Percentiles rank a stretch among this genome's conserved stretches.
These are phyloP conservation scores for Jaapia argillacea DNA, from an alignment of 768 basidiomycete species.

Conservation along the genomic window DNA sequence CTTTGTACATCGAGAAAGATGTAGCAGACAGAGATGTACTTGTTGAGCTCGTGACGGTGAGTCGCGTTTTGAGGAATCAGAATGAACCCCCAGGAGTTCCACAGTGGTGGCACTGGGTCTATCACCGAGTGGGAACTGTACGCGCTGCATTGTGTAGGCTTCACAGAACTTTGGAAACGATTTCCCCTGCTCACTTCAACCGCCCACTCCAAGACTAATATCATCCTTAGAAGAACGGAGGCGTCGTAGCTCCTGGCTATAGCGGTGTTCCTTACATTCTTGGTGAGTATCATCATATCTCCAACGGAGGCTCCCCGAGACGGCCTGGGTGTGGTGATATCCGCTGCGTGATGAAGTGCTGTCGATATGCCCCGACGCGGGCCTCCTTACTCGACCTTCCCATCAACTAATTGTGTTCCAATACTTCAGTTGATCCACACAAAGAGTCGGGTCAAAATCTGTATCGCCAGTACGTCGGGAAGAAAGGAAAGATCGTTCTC, in stretches of 20 bases:
- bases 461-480: constrained; percentile 68
- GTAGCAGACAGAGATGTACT: constrained; percentile 60
- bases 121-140: too few relatives aligned
- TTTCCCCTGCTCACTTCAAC: too few relatives aligned
- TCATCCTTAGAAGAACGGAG: constrained; percentile 82
- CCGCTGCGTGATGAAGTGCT: too few relatives aligned
- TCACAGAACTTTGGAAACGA: too few relatives aligned
- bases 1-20: constrained; percentile 74
- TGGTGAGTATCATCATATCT: constrained; percentile 33
- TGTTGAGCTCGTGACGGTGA: constrained; percentile 54
- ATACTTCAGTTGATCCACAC: constrained; percentile 57
- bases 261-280: constrained; percentile 75
- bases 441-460: constrained; percentile 75
- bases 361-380: too few relatives aligned
- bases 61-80: constrained; percentile 20
- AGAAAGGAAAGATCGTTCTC: constrained; percentile 74
- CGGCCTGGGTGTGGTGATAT: too few relatives aligned
- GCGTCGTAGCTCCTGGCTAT: constrained; percentile 62
- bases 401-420: neutral
- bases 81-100: too few relatives aligned
- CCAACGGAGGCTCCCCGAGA: too few relatives aligned
- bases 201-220: too few relatives aligned
- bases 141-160: too few relatives aligned
- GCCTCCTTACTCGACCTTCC: neutral
- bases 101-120: too few relatives aligned